Conservation (phyloP, 441 rosid genomes). For the Erodium trifolium region DNA sequence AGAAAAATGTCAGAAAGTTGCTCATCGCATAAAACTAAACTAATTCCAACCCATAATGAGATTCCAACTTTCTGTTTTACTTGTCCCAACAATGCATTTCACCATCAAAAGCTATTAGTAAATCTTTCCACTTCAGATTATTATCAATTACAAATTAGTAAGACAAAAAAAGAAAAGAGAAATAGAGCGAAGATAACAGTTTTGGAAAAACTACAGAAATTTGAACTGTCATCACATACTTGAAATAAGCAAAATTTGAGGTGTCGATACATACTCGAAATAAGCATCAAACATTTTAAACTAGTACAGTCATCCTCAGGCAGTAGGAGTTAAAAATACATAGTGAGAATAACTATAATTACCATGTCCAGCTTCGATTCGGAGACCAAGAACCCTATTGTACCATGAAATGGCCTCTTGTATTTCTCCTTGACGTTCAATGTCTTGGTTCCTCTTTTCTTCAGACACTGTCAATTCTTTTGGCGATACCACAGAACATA, state of each 20-base stretch:
- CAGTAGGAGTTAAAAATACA: not conserved
- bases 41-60: not conserved
- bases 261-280: not conserved
- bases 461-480: not conserved
- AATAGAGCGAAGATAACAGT: not conserved
- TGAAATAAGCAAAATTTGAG: too few relatives aligned
- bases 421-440: not conserved
- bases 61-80: not conserved
- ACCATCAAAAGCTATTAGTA: not conserved
- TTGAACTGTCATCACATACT: not conserved
- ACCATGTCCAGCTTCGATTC: conserved; percentile 10
- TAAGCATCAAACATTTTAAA: conserved; percentile 2
- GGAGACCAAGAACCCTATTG: conserved; percentile 7
- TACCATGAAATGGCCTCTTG: conserved; percentile 12
- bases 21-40: not conserved
- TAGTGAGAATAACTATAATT: not conserved
- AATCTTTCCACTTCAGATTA: not conserved
- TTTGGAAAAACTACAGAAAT: not conserved
- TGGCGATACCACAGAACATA: not conserved
- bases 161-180: not conserved
- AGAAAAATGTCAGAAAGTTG: not conserved
- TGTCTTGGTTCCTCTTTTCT: not conserved
- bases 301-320: not conserved
- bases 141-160: not conserved
- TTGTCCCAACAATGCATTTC: not conserved